Base-by-base conservation (phyloP, 139 green algal genomes). In the Chlorella vulgaris region DNA sequence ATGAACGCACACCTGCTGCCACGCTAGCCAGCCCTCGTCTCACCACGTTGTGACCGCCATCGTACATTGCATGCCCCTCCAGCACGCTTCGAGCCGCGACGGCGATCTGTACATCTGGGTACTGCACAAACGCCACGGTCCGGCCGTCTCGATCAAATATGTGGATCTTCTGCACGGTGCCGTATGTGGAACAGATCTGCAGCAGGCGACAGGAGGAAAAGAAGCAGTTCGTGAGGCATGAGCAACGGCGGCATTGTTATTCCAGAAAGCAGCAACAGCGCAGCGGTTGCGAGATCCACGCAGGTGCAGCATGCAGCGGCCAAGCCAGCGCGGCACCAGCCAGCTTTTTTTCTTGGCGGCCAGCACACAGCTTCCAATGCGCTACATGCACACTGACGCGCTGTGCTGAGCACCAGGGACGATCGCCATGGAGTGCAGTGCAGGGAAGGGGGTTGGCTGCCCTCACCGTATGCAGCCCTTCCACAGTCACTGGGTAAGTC, bases 131-230 rank as follows among this genome's bases (percentile, higher is more conserved):
- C 33, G 78, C 38, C 7, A 71, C 5, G 2, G 39, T 60, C 24
- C 29, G 50, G 36, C 29, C 40, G 65, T 88, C 89, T 69, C 92
- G 92, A 78, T 93, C 89, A 74, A 91, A 93, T 21, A 91, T 89
- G 55, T 90, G 89, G 66, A 93, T 93, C 85, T 93, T 93, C 78
- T 93, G 83, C 24, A 93, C 89, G 33, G 63, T 65, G 50, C 90
- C 90, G 68, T 93, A 93, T 0, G 87, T 87, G 1, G 84, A 90
- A 81, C 90, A 93, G n/a, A 81, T 81, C 58, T 79, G 73, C 21
- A n/a, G n/a, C n/a, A n/a, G n/a, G n/a, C n/a, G n/a, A n/a, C 1
- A 31, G n/a, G 35, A 21, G 33, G 35, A 6, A 51, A 4, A 6
- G 5, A 6, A 26, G 40, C 7, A n/a, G 0, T 18, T 0, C 5